These are phyloP conservation scores for Beauveria sp. DNA, from an alignment of 2,329 filamentous ascomycete genomes.

Conservation along the genomic window DNA sequence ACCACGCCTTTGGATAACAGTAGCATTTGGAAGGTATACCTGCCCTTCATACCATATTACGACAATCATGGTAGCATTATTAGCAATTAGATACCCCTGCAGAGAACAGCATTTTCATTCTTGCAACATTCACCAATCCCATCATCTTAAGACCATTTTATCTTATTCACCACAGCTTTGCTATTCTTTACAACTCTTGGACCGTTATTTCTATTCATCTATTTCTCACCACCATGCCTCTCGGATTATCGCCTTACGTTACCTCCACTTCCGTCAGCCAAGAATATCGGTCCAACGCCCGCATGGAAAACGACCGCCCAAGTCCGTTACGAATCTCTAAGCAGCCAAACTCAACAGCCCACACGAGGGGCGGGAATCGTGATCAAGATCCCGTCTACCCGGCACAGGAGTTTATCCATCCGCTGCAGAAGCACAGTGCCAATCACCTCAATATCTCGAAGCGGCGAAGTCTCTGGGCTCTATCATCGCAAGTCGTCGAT, in stretches of 20 bases:
- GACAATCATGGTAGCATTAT: neutral
- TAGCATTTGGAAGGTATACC: neutral
- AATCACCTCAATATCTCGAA: neutral
- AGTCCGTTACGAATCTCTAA: slow-evolving; percentile 46
- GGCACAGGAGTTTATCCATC: neutral
- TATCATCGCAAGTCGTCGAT: neutral
- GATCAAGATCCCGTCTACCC: neutral
- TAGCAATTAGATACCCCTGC: slow-evolving; percentile 6
- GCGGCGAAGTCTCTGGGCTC: slow-evolving; percentile 4
- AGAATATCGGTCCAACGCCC: slow-evolving; percentile 18
- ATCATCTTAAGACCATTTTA: slow-evolving; percentile 5
- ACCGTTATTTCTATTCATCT: neutral
- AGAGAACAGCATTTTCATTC: neutral
- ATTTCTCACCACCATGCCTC: slow-evolving; percentile 1
- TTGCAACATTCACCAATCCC: neutral
- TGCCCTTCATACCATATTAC: neutral
- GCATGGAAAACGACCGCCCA: slow-evolving; percentile 23
- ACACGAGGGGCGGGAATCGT: slow-evolving; percentile 15
- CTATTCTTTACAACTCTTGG: slow-evolving; percentile 1
- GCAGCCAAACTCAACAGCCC: slow-evolving; percentile 17
- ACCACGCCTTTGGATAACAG: neutral
- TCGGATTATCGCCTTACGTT: slow-evolving; percentile 8
- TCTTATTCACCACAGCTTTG: slow-evolving; percentile 1
- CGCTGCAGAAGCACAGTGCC: neutral
- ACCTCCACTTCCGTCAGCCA: neutral